phyloP scores from a whole-genome alignment of 169 alveolate species.

The Cardiosporidium cionae region DNA sequence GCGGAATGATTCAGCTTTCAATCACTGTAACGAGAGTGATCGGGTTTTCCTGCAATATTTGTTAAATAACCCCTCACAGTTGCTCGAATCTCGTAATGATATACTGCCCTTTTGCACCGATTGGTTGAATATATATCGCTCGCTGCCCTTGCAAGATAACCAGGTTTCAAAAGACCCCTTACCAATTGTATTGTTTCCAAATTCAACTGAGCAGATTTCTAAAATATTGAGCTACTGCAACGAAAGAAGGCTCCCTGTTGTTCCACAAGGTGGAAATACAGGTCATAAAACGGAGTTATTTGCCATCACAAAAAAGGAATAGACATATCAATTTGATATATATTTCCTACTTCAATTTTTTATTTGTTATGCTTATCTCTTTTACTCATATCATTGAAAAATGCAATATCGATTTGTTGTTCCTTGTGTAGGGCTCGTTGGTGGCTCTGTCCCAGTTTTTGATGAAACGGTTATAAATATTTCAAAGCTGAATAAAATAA shows the following conservation, averaged over 20 bases:
- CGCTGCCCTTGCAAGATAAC: not conserved
- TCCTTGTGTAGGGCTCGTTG: conserved; percentile 47
- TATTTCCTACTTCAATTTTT: no score
- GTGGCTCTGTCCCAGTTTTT: conserved; percentile 59
- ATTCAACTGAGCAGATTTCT: conserved; percentile 45
- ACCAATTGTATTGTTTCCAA: conserved; percentile 51
- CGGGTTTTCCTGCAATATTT: no score
- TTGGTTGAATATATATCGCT: conserved; percentile 17
- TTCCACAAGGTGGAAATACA: conserved; percentile 75
- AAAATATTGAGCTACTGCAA: conserved; percentile 50
- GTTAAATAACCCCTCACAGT: no score
- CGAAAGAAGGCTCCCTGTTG: conserved; percentile 46
- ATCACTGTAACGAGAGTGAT: no score
- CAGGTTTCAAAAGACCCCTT: no score
- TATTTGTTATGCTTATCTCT: no score
- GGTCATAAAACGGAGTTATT: conserved; percentile 29
- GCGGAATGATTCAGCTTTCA: no score
- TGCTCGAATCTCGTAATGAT: not conserved
- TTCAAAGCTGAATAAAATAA: not conserved
- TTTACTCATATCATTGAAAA: no score
- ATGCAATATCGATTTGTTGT: no score
- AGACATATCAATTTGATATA: no score
- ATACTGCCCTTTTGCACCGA: conserved; percentile 7
- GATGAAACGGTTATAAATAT: conserved; percentile 48
- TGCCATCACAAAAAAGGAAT: no score